Evolutionary conservation across 371 early-diverging fungal genomes (phyloP).

Genomic region (Haplosporangium sp.): DNA sequence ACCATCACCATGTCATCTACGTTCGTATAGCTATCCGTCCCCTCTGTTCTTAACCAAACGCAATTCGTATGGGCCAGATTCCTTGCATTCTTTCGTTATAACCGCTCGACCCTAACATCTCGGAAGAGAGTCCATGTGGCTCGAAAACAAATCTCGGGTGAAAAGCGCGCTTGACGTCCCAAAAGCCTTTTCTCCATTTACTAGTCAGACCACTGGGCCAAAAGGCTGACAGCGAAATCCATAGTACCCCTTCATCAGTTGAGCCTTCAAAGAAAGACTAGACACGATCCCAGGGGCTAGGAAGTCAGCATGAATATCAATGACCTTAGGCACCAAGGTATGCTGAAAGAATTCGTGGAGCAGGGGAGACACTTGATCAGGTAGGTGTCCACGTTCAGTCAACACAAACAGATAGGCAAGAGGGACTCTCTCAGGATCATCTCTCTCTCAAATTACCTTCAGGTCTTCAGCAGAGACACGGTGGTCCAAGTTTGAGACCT

Average conservation of each 20-base stretch:
- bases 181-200: not conserved
- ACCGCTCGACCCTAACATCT: not conserved
- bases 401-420: constrained; percentile 5
- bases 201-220: not conserved
- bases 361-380: not conserved
- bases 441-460: constrained; percentile 62
- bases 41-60: not conserved
- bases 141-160: not conserved
- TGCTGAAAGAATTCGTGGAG: not conserved
- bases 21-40: not conserved
- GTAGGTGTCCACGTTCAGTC: constrained; percentile 8
- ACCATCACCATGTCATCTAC: not conserved
- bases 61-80: not conserved
- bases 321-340: not conserved
- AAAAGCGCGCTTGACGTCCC: not conserved
- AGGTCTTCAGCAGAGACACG: constrained; percentile 78
- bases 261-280: not conserved
- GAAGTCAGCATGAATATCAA: not conserved
- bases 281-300: not conserved
- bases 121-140: constrained; percentile 1
- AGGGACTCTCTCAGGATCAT: constrained; percentile 14
- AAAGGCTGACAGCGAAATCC: not conserved
- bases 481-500: constrained; percentile 79
- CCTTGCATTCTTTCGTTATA: not conserved
- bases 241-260: not conserved